These are phyloP conservation scores for Tinospora cordifolia DNA, from an alignment of 164 flowering plant genomes.

Conservation along the genomic window DNA sequence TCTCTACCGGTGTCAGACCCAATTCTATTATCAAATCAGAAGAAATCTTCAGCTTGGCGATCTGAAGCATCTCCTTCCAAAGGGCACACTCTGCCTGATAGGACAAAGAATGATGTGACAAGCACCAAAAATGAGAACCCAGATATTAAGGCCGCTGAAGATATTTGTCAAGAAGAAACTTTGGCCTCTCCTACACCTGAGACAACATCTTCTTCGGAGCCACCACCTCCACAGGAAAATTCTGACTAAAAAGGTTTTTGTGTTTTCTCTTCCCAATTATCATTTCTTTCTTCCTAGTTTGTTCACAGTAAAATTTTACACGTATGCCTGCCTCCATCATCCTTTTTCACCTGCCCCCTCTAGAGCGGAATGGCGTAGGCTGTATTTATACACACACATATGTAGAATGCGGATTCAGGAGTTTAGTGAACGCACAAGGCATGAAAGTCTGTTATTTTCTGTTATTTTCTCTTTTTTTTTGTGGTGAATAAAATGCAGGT, in stretches of 20 bases:
- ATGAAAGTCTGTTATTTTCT: no score
- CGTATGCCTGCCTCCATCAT: conserved; percentile 19
- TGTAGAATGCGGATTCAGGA: conserved; percentile 7
- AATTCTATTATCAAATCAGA: conserved; percentile 5
- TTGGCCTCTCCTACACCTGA: conserved; percentile 8
- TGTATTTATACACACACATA: neutral
- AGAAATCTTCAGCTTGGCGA: conserved; percentile 9
- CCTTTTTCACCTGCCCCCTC: conserved; percentile 33
- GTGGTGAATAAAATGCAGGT: conserved; percentile 48
- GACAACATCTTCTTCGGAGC: conserved; percentile 9
- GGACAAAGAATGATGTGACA: conserved; percentile 18
- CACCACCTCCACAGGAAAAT: conserved; percentile 10
- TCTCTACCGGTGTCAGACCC: conserved; percentile 13
- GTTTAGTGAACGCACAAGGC: conserved; percentile 20
- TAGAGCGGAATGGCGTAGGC: conserved; percentile 23
- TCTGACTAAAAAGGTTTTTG: conserved; percentile 14
- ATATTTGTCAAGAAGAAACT: conserved; percentile 3
- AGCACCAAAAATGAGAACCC: conserved; percentile 14
- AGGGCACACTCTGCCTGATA: conserved; percentile 12
- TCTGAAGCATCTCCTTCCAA: conserved; percentile 25
- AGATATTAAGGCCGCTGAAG: conserved; percentile 14
- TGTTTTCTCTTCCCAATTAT: neutral
- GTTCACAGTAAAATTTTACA: conserved; percentile 17
- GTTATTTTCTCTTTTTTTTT: conserved; percentile 24
- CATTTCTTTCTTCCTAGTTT: conserved; percentile 10